These are phyloP conservation scores for Lotmaria passim DNA, from an alignment of 208 protist genomes.

Conservation along the genomic window DNA sequence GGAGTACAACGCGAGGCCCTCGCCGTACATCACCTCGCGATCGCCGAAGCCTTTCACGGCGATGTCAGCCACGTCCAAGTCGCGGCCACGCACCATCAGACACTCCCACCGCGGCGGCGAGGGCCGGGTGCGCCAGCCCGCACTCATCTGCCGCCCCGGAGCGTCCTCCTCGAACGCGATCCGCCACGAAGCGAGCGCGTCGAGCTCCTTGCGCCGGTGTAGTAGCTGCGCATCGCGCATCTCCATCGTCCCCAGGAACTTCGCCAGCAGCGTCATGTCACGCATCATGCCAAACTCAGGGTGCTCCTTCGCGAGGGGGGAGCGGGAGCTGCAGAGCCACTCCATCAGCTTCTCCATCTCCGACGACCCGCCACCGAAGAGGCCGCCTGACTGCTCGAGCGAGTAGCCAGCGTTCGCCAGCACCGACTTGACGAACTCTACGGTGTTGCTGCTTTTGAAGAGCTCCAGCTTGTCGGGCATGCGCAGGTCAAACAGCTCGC, in stretches of 20 bases:
- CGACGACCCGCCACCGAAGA: constrained; percentile 26
- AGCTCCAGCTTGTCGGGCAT: constrained; percentile 85
- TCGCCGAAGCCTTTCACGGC: constrained; percentile 74
- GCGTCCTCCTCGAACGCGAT: constrained; percentile 83
- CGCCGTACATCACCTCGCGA: constrained; percentile 76
- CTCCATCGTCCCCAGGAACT: constrained; percentile 86
- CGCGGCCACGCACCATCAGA: constrained; percentile 74
- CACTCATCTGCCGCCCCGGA: constrained; percentile 72
- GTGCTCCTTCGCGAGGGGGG: constrained; percentile 63
- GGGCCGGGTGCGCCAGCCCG: constrained; percentile 72
- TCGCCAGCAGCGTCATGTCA: constrained; percentile 77
- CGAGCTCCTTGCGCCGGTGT: constrained; percentile 60
- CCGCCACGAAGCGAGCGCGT: constrained; percentile 67
- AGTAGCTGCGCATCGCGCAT: constrained; percentile 76
- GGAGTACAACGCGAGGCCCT: constrained; percentile 73
- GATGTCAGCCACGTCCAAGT: constrained; percentile 85
- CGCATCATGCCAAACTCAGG: constrained; percentile 64
- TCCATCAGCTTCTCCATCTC: constrained; percentile 86
- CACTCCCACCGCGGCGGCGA: constrained; percentile 66
- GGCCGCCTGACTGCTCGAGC: constrained; percentile 52
- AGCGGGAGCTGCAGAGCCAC: constrained; percentile 63
- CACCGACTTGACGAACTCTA: constrained; percentile 61
- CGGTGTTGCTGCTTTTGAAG: constrained; percentile 63
- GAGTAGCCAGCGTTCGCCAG: constrained; percentile 63
- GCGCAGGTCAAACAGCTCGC: constrained; percentile 72